Percentiles rank a stretch among this genome's conserved stretches.
These are phyloP conservation scores for Teunomyces stri DNA, from an alignment of 805 yeast genomes.

Conservation along the genomic window DNA sequence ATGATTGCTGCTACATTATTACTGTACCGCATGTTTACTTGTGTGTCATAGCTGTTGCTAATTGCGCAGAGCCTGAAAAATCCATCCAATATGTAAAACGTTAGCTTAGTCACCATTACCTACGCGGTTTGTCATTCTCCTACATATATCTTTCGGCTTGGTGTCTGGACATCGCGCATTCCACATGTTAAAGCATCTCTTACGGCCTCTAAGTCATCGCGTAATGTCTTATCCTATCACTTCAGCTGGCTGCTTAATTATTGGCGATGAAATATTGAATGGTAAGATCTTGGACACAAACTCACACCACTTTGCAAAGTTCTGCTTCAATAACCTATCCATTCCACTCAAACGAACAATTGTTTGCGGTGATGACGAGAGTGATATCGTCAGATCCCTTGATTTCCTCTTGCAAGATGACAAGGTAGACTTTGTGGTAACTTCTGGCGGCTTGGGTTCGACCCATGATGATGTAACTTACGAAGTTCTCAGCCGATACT, in stretches of 20 bases:
- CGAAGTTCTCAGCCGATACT: slow-evolving; percentile 68
- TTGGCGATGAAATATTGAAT: slow-evolving; percentile 86
- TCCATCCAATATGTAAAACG: too few species aligned
- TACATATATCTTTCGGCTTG: background rate
- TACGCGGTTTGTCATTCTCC: background rate
- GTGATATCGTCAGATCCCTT: slow-evolving; percentile 59
- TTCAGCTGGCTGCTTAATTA: slow-evolving; percentile 55
- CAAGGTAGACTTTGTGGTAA: slow-evolving; percentile 65
- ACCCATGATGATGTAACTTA: slow-evolving; percentile 92
- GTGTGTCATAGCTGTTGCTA: too few species aligned
- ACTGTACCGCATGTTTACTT: too few species aligned
- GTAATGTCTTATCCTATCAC: slow-evolving; percentile 16
- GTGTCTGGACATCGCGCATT: background rate
- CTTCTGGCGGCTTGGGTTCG: slow-evolving; percentile 79
- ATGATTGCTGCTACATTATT: too few species aligned
- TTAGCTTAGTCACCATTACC: background rate
- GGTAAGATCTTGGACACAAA: slow-evolving; percentile 83
- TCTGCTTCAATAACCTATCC: slow-evolving; percentile 61
- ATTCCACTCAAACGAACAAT: slow-evolving; percentile 63
- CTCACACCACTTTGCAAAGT: slow-evolving; percentile 66
- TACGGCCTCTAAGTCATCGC: background rate
- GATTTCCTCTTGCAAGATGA: slow-evolving; percentile 38
- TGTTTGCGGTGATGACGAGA: slow-evolving; percentile 74
- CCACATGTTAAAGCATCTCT: background rate
- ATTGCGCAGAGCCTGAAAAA: too few species aligned